These are phyloP conservation scores for Beta macrorhiza DNA, from an alignment of 179 eudicot species.

Conservation along the genomic window DNA sequence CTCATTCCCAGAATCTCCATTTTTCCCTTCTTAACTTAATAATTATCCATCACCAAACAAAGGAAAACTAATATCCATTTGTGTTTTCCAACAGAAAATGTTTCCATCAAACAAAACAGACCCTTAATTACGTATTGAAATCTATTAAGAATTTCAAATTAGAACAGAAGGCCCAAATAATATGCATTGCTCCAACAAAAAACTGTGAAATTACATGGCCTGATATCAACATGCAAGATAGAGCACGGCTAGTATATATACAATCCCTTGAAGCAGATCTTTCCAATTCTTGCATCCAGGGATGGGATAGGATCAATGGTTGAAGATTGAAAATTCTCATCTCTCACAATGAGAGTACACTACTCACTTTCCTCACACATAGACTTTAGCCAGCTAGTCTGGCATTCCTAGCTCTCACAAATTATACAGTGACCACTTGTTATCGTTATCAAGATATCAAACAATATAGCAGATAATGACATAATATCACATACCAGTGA, in stretches of 20 bases:
- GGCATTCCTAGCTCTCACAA: not conserved
- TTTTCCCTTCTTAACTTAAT: too few species aligned
- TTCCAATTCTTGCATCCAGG: not conserved
- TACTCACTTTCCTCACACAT: not conserved
- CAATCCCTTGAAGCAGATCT: not conserved
- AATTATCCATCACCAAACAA: too few species aligned
- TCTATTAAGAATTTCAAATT: not conserved
- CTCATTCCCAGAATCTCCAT: too few species aligned
- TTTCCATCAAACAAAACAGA: too few species aligned
- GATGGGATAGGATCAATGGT: not conserved
- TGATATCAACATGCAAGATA: not conserved
- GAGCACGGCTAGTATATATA: not conserved
- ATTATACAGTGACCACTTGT: not conserved
- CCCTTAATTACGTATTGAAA: not conserved
- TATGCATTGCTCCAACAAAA: not conserved
- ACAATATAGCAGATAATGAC: not conserved
- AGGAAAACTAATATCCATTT: too few species aligned
- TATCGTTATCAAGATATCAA: conserved; percentile 4
- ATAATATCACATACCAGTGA: conserved; percentile 70
- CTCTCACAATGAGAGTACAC: not conserved
- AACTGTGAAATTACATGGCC: conserved; percentile 3
- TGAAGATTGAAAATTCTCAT: not conserved
- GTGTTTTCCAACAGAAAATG: too few species aligned
- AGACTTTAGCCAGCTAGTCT: not conserved
- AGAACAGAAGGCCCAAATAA: not conserved